phyloP scores from a whole-genome alignment of 495 filamentous ascomycete species.

The Daldinia concentrica region DNA sequence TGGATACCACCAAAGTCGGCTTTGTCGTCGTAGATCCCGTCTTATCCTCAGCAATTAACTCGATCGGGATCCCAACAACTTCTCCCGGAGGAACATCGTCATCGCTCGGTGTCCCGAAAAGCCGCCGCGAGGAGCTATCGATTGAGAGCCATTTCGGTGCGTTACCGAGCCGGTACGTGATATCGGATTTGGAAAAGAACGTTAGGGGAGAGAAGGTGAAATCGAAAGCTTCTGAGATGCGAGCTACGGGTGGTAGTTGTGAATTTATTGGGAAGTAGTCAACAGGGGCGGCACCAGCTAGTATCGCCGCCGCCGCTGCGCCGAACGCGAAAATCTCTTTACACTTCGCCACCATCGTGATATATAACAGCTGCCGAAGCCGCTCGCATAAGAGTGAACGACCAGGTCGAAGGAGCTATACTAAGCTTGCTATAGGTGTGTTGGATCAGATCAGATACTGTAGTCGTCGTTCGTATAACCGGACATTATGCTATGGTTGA shows the following conservation, averaged over 20 bases:
- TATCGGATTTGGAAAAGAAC: constrained; percentile 63
- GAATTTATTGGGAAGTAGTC: constrained; percentile 77
- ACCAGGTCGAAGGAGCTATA: not conserved
- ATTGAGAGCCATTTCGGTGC: constrained; percentile 76
- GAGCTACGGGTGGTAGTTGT: constrained; percentile 79
- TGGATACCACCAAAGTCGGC: constrained; percentile 70
- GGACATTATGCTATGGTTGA: constrained; percentile 4
- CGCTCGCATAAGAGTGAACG: constrained; percentile 25
- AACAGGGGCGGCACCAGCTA: constrained; percentile 43
- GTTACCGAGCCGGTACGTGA: constrained; percentile 69
- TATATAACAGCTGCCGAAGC: constrained; percentile 16
- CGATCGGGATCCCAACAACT: constrained; percentile 58
- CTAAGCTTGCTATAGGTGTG: constrained; percentile 4
- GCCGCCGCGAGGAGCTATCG: constrained; percentile 66
- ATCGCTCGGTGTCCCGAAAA: constrained; percentile 71
- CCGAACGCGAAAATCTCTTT: constrained; percentile 25
- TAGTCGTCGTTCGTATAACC: not conserved
- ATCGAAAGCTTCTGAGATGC: constrained; percentile 67
- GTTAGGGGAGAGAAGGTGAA: constrained; percentile 76
- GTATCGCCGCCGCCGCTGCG: constrained; percentile 8
- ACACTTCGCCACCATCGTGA: constrained; percentile 33
- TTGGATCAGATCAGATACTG: constrained; percentile 8
- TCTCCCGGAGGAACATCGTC: constrained; percentile 63
- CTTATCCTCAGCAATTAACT: constrained; percentile 68
- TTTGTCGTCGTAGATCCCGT: constrained; percentile 65